Evolutionary conservation across 192 early-diverging fungal genomes (phyloP), one percentile per base, ranked within the genome.

Genomic region (Rhizoclosmatium sp.): DNA sequence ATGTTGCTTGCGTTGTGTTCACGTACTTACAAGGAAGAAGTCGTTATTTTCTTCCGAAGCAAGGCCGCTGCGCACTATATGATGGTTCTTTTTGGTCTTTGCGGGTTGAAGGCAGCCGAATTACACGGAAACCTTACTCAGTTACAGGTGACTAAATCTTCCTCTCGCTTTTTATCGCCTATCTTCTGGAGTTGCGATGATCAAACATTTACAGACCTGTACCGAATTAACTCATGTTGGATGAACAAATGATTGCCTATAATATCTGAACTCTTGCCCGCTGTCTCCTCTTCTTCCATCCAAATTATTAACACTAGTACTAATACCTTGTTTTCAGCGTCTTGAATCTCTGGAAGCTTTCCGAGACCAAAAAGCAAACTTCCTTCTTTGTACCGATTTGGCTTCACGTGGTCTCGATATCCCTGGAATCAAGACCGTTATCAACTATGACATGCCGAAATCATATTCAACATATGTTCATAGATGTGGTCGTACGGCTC

Each of bases 371-470:
- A 85, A 93, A 73, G 92, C 93, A 3, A 94, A 97, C 77, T 98
- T 91, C 82, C 82, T 99, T 80, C 87, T 99, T 78, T 95, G 96
- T 3, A 99, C 98, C 0, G 96, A 99, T 89, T 84, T 99, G 46
- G 98, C 98, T 3, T 93, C 95, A 4, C 91, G 98, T 83, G 98
- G 98, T 85, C 89, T 99, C 47, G 98, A 99, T 85, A 97, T 99
- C 80, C 92, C 93, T 80, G 97, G 96, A 14, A 93, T 99, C 76
- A 92, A 97, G 61, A 96, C 95, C 2, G 97, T 99, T 62, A 98
- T 99, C 85, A 98, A 99, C 87, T 98, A 95, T 85, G 95, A 97
- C 65, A 98, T 99, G 95, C 98, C 98, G 10, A 91, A 89, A 49
- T 93, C 91, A 80, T 97, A 96, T 83, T 85, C 90, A 42, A 94